Evolutionary conservation across 352 stramenopile genomes (phyloP), one percentile per base, ranked within the genome.

Genomic region (Phytophthora foliorum): DNA sequence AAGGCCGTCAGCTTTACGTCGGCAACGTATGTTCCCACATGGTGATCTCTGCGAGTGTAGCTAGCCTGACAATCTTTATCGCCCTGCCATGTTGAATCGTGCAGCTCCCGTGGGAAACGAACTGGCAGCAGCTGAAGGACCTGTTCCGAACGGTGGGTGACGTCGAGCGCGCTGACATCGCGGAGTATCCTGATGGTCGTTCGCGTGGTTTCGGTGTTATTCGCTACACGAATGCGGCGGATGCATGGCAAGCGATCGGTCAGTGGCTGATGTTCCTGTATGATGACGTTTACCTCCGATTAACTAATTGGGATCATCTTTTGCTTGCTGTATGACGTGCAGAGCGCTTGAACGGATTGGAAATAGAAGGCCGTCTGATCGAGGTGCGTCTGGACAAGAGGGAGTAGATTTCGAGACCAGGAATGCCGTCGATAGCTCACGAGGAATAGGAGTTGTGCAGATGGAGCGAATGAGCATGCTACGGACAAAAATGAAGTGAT

Each of bases 141-240:
- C 22, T 91, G 4, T 93, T 92, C 50, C 69, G 72, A 13, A 87
- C 69, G 4, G 76, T 91, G 29, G 86, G 84, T 8, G 82, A 88
- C 6, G 84, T 94, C 31, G 86, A 95, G 24, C 86, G 84, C 36
- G 67, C 82, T 2, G 84, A 94, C 48, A 81, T 94, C 27, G 71
- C 76, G 0, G 68, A 88, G 48, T 76, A 80, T 36, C 69, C 81
- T 2, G 84, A 94, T 51, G 88, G 86, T 9, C 74, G 80, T 45
- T 89, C 84, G 50, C 81, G 82, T 42, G 86, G 88, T 6, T 94
- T 92, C 50, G 88, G 84, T 11, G 81, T 92, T 50, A 82, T 95
- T 62, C 78, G 82, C 38, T 93, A 87, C 62, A 72, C 74, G 25
- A 83, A 74, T 24, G 41, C 75, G n/a, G 54, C 75, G 4, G 74